Percentiles rank a stretch among this genome's conserved stretches.
Evolutionary conservation across 2,329 filamentous ascomycete species (phyloP).

Genomic region (Ophiobolus disseminans): DNA sequence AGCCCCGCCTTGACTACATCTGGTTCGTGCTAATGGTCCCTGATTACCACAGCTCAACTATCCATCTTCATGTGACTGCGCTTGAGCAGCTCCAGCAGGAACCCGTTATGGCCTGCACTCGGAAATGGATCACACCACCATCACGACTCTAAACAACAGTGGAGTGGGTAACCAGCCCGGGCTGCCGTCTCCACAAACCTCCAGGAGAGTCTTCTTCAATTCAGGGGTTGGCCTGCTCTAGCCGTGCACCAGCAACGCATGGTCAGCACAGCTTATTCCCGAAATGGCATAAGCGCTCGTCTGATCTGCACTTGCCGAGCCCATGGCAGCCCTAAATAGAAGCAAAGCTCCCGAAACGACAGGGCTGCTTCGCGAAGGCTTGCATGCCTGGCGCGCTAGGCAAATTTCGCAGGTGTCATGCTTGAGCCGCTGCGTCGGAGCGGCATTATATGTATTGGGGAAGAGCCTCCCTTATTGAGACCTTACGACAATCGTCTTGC

Average conservation of each 20-base stretch:
- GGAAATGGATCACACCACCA: background rate
- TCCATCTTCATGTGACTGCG: no score
- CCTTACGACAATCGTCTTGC: conserved; percentile 31
- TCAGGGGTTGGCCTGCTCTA: conserved; percentile 24
- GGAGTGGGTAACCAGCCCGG: background rate
- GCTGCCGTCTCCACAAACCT: conserved; percentile 24
- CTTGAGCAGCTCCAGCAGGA: no score
- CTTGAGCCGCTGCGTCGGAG: conserved; percentile 20
- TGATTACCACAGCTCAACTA: background rate
- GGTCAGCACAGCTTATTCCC: conserved; percentile 13
- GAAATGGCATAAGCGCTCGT: conserved; percentile 10
- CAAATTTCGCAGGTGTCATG: conserved; percentile 33
- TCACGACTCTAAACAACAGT: background rate
- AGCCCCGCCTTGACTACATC: conserved; percentile 11
- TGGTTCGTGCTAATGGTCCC: conserved; percentile 2
- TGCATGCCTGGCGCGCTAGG: conserved; percentile 36
- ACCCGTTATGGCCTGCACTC: no score
- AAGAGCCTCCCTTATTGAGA: conserved; percentile 12
- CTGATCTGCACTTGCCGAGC: conserved; percentile 29
- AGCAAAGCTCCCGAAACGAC: conserved; percentile 13
- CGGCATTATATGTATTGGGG: conserved; percentile 34
- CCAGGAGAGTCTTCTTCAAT: conserved; percentile 16
- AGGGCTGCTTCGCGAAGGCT: conserved; percentile 25
- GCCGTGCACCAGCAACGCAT: conserved; percentile 11
- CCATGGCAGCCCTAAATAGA: conserved; percentile 27